phyloP scores from a whole-genome alignment of 371 early-diverging fungal species.

The Furculomyces boomerangus region DNA sequence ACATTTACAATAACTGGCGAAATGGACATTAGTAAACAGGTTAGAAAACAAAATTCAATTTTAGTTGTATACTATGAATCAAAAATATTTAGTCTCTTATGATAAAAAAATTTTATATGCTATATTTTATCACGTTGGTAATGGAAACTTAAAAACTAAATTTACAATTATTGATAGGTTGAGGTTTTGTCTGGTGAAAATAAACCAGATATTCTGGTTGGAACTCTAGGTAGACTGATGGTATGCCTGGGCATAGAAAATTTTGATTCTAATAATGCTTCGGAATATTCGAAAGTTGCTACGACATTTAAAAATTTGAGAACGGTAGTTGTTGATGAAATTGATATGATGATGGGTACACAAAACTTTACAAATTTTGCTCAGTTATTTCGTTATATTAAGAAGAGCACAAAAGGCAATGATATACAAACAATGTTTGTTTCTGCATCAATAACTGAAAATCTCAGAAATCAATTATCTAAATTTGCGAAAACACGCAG shows the following conservation, averaged over 20 bases:
- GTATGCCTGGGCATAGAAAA: not conserved
- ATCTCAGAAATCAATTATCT: not conserved
- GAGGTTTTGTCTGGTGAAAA: not conserved
- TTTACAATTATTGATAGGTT: not conserved
- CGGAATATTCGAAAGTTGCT: too few relatives aligned
- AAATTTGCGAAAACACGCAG: not conserved
- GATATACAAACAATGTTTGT: conserved; percentile 1
- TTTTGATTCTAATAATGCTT: not conserved
- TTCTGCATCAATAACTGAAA: conserved; percentile 3
- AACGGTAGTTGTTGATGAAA: conserved; percentile 4
- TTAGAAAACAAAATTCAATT: not conserved
- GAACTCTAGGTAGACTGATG: conserved; percentile 3
- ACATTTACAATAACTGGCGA: not conserved
- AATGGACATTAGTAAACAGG: not conserved
- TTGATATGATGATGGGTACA: conserved; percentile 4
- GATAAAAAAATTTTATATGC: too few relatives aligned
- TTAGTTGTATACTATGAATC: too few relatives aligned
- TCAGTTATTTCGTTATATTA: not conserved
- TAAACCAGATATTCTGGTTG: conserved; percentile 5
- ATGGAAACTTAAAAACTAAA: too few relatives aligned
- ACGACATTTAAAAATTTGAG: not conserved
- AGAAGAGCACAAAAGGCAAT: not conserved
- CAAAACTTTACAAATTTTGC: not conserved
- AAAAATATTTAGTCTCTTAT: too few relatives aligned
- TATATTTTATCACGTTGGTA: too few relatives aligned